These are phyloP conservation scores for Nothopassalora personata DNA, from an alignment of 2,329 filamentous ascomycete genomes.

Conservation along the genomic window DNA sequence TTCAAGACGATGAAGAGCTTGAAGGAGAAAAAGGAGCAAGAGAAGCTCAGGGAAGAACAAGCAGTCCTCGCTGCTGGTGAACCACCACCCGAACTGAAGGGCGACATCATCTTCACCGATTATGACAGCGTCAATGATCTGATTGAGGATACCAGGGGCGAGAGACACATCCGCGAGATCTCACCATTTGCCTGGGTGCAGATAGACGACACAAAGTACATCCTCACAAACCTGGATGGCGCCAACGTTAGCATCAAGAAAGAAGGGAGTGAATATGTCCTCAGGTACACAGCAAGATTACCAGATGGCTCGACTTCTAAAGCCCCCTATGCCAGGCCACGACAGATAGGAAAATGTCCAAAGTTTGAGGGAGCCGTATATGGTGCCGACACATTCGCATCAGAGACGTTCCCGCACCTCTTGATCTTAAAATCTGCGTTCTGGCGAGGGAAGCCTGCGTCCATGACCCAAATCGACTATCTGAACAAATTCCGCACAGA, in stretches of 20 bases:
- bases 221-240: conserved; percentile 58
- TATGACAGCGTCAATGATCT: conserved; percentile 91
- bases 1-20: conserved; percentile 57
- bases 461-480: conserved; percentile 57
- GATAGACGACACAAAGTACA: conserved; percentile 62
- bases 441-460: conserved; percentile 67
- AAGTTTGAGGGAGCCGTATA: conserved; percentile 73
- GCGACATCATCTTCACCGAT: conserved; percentile 72
- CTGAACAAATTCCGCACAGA: conserved; percentile 60
- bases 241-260: conserved; percentile 56
- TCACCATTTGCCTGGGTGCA: conserved; percentile 80
- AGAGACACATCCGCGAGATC: conserved; percentile 70
- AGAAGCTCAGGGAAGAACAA: conserved; percentile 38
- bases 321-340: conserved; percentile 62
- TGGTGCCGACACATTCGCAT: conserved; percentile 65
- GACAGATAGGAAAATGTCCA: conserved; percentile 58
- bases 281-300: conserved; percentile 41
- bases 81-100: conserved; percentile 19
- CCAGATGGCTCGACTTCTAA: conserved; percentile 32
- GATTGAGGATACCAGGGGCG: conserved; percentile 72
- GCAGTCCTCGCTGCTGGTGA: conserved; percentile 5
- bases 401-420: conserved; percentile 36
- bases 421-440: conserved; percentile 61
- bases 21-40: conserved; percentile 42
- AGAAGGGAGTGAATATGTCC: conserved; percentile 33